Conservation (phyloP, 2,329 filamentous ascomycete species). For the Botrytis squamosa region DNA sequence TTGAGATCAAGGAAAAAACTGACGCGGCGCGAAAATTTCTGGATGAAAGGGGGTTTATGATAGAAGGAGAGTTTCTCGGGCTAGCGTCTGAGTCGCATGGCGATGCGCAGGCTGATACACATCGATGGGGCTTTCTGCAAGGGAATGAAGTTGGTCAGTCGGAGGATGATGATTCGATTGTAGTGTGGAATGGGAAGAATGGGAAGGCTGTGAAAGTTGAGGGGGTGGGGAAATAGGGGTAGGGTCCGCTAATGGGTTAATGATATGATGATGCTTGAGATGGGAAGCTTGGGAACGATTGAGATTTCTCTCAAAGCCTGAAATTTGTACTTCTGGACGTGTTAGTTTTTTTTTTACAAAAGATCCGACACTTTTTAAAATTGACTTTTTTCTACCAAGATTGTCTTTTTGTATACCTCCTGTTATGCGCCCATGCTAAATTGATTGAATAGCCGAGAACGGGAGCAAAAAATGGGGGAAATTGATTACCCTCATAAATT, state of each 20-base stretch:
- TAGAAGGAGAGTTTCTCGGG: not conserved
- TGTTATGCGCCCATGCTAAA: not conserved
- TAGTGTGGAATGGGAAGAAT: not conserved
- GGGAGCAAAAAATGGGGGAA: fast-evolving
- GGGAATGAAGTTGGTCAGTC: not conserved
- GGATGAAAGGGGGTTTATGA: not conserved
- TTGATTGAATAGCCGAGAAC: too few species aligned
- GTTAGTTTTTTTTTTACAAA: fast-evolving
- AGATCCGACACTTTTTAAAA: not conserved
- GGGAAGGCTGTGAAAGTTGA: not conserved
- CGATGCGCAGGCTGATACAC: not conserved
- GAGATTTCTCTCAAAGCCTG: not conserved
- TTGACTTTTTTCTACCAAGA: not conserved
- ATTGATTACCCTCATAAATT: too few species aligned
- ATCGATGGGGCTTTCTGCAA: not conserved
- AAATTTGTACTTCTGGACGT: not conserved
- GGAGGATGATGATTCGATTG: not conserved
- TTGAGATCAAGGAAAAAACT: not conserved
- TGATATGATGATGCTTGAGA: not conserved
- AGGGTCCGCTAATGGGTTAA: not conserved
- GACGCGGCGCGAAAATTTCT: not conserved
- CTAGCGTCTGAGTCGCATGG: not conserved
- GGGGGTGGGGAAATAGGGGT: too few species aligned
- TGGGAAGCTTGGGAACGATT: not conserved
- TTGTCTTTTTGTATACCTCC: not conserved